A percentile compares a stretch with the other conserved stretches of the same genome.
phyloP scores from a whole-genome alignment of 768 basidiomycete genomes.

The Clathrus columnatus region DNA sequence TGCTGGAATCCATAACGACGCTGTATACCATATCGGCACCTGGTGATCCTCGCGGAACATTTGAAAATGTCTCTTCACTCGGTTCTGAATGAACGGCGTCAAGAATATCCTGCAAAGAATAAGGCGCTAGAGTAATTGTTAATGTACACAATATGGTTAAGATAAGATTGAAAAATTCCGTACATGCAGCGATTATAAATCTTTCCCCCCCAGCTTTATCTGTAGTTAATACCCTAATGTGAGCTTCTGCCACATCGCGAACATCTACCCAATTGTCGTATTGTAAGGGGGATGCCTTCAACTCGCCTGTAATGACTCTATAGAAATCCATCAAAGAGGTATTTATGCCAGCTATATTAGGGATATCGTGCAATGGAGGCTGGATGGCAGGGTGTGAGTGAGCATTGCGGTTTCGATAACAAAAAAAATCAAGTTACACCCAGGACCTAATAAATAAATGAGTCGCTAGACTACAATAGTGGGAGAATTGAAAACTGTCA shows the following conservation, averaged over 20 bases:
- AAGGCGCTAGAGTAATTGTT: too few relatives aligned
- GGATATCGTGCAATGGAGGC: constrained; percentile 31
- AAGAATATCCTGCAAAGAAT: constrained; percentile 3
- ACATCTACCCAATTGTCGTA: constrained; percentile 39
- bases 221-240: constrained; percentile 42
- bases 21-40: constrained; percentile 1
- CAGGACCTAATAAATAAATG: not conserved
- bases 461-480: not conserved
- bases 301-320: not conserved
- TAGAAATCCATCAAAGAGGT: constrained; percentile 18
- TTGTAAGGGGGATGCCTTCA: constrained; percentile 7
- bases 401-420: not conserved
- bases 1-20: too few relatives aligned
- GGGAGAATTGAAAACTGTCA: too few relatives aligned
- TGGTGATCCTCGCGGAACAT: constrained; percentile 6
- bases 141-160: too few relatives aligned
- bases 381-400: constrained; percentile 9
- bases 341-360: constrained; percentile 29
- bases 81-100: constrained; percentile 3
- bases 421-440: constrained; percentile 2
- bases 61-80: constrained; percentile 13
- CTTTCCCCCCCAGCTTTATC: constrained; percentile 48
- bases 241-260: constrained; percentile 46
- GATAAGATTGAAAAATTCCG: not conserved
- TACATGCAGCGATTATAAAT: constrained; percentile 40